A percentile compares a stretch with the other conserved stretches of the same genome.
phyloP scores from a whole-genome alignment of 164 flowering plant species.

The Saururus chinensis region DNA sequence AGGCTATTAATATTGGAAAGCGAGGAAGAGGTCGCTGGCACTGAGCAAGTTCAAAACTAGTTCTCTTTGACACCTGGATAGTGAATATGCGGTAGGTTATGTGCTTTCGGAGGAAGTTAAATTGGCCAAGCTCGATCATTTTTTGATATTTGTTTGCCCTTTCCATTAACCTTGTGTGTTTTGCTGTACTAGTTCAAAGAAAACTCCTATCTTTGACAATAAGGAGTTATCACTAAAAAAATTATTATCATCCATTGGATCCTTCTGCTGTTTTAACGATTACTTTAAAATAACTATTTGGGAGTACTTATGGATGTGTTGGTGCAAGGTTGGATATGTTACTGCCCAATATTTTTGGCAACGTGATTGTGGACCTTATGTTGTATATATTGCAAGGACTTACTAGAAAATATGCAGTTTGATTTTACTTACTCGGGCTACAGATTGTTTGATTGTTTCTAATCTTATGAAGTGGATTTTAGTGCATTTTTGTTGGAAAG shows the following conservation, averaged over 20 bases:
- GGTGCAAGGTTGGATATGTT: no score
- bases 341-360: no score
- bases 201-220: neutral
- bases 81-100: constrained; percentile 78
- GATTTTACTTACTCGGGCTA: neutral
- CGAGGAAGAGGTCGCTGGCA: constrained; percentile 95
- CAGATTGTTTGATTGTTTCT: neutral
- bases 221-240: neutral
- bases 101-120: neutral
- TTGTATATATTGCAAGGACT: no score
- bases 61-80: constrained; percentile 96
- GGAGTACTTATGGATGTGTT: no score
- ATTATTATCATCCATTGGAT: neutral
- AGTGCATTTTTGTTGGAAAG: neutral
- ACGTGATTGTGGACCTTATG: no score
- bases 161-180: neutral
- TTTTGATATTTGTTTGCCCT: neutral
- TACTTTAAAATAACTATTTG: no score
- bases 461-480: no score
- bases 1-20: no score
- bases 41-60: constrained; percentile 99
- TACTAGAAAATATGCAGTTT: neutral
- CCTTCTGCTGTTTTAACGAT: neutral
- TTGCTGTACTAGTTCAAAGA: neutral
- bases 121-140: neutral